Evolutionary conservation across 139 green algal species (phyloP).

Genomic region (Coccomyxa sp.): DNA sequence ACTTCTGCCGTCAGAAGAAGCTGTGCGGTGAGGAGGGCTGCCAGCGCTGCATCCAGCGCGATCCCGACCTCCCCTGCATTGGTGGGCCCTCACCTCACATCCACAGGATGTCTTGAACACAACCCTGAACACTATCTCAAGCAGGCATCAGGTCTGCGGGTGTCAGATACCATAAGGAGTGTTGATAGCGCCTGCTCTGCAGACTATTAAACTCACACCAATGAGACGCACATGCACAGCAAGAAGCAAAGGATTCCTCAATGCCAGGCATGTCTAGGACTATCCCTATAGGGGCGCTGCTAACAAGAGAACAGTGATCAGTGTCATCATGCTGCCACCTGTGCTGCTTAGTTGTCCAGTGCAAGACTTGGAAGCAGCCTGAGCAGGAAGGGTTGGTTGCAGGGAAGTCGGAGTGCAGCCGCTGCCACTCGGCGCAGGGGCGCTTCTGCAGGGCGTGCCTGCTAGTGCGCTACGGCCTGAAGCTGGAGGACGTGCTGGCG

Average conservation of each 20-base stretch:
- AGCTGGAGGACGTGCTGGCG: constrained; percentile 40
- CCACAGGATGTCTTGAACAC: neutral
- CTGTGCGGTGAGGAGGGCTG: constrained; percentile 64
- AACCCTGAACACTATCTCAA: neutral
- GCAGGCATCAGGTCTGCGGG: neutral
- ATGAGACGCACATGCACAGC: no score
- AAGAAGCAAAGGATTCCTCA: no score
- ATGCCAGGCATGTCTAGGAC: no score
- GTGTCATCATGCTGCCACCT: no score
- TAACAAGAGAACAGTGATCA: no score
- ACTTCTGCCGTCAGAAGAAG: constrained; percentile 81
- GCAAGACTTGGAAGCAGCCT: neutral
- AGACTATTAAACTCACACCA: no score
- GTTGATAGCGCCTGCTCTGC: neutral
- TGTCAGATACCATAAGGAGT: neutral
- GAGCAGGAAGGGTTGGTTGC: neutral
- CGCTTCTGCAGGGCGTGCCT: constrained; percentile 71
- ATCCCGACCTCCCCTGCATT: constrained; percentile 44
- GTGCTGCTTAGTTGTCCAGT: neutral
- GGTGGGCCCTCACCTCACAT: constrained; percentile 10
- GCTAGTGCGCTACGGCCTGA: constrained; percentile 49
- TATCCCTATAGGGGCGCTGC: no score
- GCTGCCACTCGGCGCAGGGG: constrained; percentile 42
- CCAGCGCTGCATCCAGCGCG: constrained; percentile 45
- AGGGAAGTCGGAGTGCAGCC: constrained; percentile 63